Conservation (phyloP, 768 basidiomycete species). For the Russula vinacea region DNA sequence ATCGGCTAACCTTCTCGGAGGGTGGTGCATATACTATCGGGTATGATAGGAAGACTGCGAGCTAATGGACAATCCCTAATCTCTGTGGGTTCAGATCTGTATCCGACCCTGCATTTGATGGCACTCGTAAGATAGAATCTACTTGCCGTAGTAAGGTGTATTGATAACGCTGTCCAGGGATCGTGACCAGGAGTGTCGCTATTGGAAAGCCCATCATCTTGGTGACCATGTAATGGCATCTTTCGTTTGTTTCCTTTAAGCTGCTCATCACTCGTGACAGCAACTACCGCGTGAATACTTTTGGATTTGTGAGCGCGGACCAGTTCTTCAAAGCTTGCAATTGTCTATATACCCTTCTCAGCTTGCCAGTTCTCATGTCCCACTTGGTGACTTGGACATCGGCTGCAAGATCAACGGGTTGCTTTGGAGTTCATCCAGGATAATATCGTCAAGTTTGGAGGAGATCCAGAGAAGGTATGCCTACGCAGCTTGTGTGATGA, state of each 20-base stretch:
- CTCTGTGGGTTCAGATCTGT: conserved; percentile 40
- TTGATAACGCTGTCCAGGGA: conserved; percentile 36
- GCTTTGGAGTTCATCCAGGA: conserved; percentile 58
- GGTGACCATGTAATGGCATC: conserved; percentile 43
- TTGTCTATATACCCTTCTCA: conserved; percentile 24
- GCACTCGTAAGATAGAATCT: conserved; percentile 41
- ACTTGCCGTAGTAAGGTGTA: background rate
- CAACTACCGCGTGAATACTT: conserved; percentile 56
- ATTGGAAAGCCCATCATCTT: conserved; percentile 55
- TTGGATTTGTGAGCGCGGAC: conserved; percentile 45
- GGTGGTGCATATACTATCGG: conserved; percentile 50
- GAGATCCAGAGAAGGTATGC: conserved; percentile 47
- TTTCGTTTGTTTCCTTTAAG: background rate
- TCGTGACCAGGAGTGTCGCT: conserved; percentile 46
- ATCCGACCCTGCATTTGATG: conserved; percentile 44
- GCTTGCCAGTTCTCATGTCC: conserved; percentile 46
- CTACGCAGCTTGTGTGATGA: background rate
- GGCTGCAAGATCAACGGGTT: conserved; percentile 50
- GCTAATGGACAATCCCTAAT: conserved; percentile 35
- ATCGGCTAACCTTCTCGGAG: conserved; percentile 33
- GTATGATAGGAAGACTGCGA: conserved; percentile 38
- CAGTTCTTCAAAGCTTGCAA: conserved; percentile 2
- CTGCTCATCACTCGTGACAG: conserved; percentile 31
- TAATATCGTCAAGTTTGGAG: conserved; percentile 51
- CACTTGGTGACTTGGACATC: conserved; percentile 42